A percentile compares a stretch with the other conserved stretches of the same genome.
phyloP scores from a whole-genome alignment of 1,284 basidiomycete species.

The Cutaneotrichosporon cyanovorans region DNA sequence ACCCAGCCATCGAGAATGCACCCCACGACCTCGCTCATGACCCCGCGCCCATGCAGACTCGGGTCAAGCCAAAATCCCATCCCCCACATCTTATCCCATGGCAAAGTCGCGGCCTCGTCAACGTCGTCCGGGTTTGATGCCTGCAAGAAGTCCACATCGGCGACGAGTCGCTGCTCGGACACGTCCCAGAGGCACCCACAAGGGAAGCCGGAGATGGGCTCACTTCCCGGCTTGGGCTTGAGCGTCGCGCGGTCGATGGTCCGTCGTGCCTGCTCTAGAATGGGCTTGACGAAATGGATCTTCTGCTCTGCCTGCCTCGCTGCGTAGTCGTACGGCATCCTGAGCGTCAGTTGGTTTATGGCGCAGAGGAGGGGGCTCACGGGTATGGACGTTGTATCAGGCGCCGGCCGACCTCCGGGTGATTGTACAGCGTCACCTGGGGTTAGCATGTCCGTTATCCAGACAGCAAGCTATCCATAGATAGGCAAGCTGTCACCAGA shows the following conservation, averaged over 20 bases:
- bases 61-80: slow-evolving; percentile 19
- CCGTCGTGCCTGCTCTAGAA: not conserved
- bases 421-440: slow-evolving; percentile 21
- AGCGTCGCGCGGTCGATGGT: not conserved
- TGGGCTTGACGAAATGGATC: not conserved
- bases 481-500: too few species aligned
- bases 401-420: slow-evolving; percentile 15
- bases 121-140: too few species aligned
- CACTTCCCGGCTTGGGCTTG: too few species aligned
- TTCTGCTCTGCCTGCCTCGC: too few species aligned
- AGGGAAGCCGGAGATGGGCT: slow-evolving; percentile 9
- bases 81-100: slow-evolving; percentile 11
- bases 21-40: slow-evolving; percentile 12
- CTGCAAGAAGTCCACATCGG: slow-evolving; percentile 12
- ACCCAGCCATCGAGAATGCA: slow-evolving; percentile 9
- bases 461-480: not conserved
- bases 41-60: slow-evolving; percentile 9
- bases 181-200: slow-evolving; percentile 14
- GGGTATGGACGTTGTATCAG: slow-evolving; percentile 21
- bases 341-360: not conserved
- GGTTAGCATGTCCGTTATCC: not conserved
- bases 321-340: slow-evolving; percentile 12
- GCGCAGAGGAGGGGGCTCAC: slow-evolving; percentile 10
- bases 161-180: slow-evolving; percentile 8
- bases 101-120: not conserved